Base-by-base conservation (phyloP, 2,329 filamentous ascomycete genomes). In the Hymenoscyphus fructigenus region DNA sequence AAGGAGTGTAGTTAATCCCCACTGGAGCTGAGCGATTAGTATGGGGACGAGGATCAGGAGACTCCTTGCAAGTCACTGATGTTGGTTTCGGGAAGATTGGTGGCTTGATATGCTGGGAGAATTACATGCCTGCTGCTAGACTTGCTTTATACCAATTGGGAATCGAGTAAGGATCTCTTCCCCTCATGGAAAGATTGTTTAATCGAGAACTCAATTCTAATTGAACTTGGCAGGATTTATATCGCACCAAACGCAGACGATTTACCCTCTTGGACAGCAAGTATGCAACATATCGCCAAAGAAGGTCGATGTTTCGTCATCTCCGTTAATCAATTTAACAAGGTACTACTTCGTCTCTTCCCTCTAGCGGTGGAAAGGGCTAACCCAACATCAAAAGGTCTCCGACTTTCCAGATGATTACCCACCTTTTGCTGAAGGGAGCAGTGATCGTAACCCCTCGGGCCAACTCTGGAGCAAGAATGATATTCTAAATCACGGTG, bases 211-310 rank as follows among this genome's bases (percentile, higher is more conserved):
- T 53, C 3, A 26, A n/a, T n/a, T n/a, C n/a, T 7, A 17, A 34
- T 6, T 20, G 29, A 61, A 10, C 9, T 32, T 23, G 55, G 17
- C 28, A 74, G 73, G 58, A 74, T 75, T 6, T 75, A 74, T 53
- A 70, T 74, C 29, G 71, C 71, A 3, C 73, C 73, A 12, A 68
- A 73, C 41, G 73, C 72, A 17, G 72, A 75, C 50, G 72, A 75
- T 58, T 60, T 73, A 9, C 65, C 65, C 15, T 23, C 75, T 20
- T 80, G 78, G 79, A 74, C 72, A 14, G 78, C 78, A 9, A 77
- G 78, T 2, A 79, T 79, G 77, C 78, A 79, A 62, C 79, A 80
- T 64, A 79, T 80, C 29, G 79, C 78, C n/a, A 80, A 80, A 65
- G 78, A 80, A 65, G 79, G 79, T 12, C 75, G 78, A 36, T 80